Percentiles rank a stretch among this genome's conserved stretches.
These are phyloP conservation scores for Chlorencoelia australis DNA, from an alignment of 2,329 filamentous ascomycete species.

Conservation along the genomic window DNA sequence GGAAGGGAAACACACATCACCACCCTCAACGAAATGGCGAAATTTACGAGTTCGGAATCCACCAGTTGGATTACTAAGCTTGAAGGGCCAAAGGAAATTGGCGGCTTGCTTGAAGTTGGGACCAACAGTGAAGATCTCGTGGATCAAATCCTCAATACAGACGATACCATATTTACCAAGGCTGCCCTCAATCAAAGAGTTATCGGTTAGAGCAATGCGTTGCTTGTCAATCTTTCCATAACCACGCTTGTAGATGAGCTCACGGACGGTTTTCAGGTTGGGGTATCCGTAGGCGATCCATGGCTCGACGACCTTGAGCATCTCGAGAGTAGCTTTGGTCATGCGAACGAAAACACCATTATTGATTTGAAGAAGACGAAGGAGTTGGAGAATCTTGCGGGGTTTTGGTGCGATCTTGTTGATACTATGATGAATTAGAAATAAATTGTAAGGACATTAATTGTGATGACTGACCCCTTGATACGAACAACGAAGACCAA, in stretches of 20 bases:
- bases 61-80: conserved; percentile 96
- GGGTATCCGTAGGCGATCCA: conserved; percentile 99
- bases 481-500: conserved; percentile 97
- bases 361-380: conserved; percentile 99
- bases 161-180: conserved; percentile 98
- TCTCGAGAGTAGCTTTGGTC: conserved; percentile 95
- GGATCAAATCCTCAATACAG: conserved; percentile 98
- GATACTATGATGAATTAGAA: conserved; percentile 73
- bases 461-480: conserved; percentile 68
- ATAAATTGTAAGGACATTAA: conserved; percentile 10
- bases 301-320: conserved; percentile 97
- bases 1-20: conserved; percentile 54
- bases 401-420: conserved; percentile 99
- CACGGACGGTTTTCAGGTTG: conserved; percentile 97
- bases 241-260: conserved; percentile 99
- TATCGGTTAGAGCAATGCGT: conserved; percentile 92
- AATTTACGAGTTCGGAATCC: conserved; percentile 97
- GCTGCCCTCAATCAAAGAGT: conserved; percentile 91
- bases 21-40: conserved; percentile 45
- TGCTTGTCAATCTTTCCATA: conserved; percentile 99
- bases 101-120: conserved; percentile 99
- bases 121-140: conserved; percentile 97
- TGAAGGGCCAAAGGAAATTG: conserved; percentile 99
- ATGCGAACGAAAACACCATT: conserved; percentile 97
- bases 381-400: conserved; percentile 98